These are phyloP conservation scores for Leptographium galeiforme DNA, from an alignment of 2,329 filamentous ascomycete species.

Conservation along the genomic window DNA sequence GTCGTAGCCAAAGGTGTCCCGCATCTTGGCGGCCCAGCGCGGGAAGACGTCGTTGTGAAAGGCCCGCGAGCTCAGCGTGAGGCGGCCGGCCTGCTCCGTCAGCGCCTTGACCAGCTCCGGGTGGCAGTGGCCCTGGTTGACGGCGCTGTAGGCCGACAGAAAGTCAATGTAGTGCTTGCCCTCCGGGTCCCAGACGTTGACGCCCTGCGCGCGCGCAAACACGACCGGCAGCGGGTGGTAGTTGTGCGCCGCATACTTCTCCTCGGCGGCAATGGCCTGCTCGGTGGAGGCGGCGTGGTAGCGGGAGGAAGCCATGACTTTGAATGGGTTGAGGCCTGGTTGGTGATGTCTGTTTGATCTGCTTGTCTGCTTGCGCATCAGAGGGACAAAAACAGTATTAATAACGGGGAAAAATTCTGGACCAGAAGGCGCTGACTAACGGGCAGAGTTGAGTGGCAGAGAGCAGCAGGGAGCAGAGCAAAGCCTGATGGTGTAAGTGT, in stretches of 20 bases:
- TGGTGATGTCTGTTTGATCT: too few relatives aligned
- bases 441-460: too few relatives aligned
- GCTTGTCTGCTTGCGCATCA: too few relatives aligned
- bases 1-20: conserved; percentile 80
- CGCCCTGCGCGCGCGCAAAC: conserved; percentile 73
- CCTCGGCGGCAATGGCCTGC: conserved; percentile 67
- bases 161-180: conserved; percentile 94
- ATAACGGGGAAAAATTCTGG: too few relatives aligned
- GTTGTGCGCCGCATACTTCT: conserved; percentile 87
- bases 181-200: conserved; percentile 93
- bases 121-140: conserved; percentile 97
- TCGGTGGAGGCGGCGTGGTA: conserved; percentile 69
- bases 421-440: too few relatives aligned
- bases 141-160: conserved; percentile 91
- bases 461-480: background rate
- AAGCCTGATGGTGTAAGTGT: too few relatives aligned
- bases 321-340: background rate
- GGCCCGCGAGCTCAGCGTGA: conserved; percentile 85
- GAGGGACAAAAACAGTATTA: too few relatives aligned
- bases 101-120: conserved; percentile 87
- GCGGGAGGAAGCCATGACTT: conserved; percentile 22
- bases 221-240: conserved; percentile 95
- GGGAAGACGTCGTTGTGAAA: conserved; percentile 99
- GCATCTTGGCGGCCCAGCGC: conserved; percentile 85
- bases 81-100: conserved; percentile 72